Base-by-base conservation (phyloP, 371 early-diverging fungal genomes). In the Mucor mucedo region DNA sequence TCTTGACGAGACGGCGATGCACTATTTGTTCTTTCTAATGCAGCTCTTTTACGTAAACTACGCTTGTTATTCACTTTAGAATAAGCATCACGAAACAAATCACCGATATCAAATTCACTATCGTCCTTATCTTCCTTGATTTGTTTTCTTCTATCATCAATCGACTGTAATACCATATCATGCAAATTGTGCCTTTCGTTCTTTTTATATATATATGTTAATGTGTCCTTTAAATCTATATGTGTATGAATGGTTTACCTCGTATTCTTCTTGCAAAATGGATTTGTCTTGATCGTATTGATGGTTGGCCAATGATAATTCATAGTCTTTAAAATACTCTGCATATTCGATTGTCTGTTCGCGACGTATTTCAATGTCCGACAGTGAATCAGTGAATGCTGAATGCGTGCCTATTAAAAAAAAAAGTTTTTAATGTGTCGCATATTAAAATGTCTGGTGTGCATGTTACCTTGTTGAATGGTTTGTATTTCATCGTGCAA, bases 281-380 rank as follows among this genome's bases (percentile, higher is more conserved):
- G 35, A 50, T 7, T 62, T 53, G n/a, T 70, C 70, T 40, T 66
- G 60, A 10, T 66, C 67, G 28, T 63, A 70, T 29, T 73, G 70
- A 30, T 60, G 39, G 42, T 70, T 60, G 3, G 62, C 40, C 10
- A 70, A 44, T 40, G 66, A 41, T 9, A 70, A 40, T 38, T 73
- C 70, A 52, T 73, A 73, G 27, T 66, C 38, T 48, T 58, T 70
- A 38, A 61, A 73, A 28, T 52, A 48, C 38, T 61, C 63, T 39
- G 73, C 73, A 54, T 66, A 40, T 30, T 66, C 35, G 54, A 73
- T 66, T 28, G 65, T 70, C 53, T 70, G 60, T 60, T 73, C 70
- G 48, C 73, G 64, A 32, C 45, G 32, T 10, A 52, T 33, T 66
- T 73, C 70, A 44, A 73, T 60, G 41, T 73, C 73, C 50, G 63